phyloP scores from a whole-genome alignment of 192 early-diverging fungal genomes.

The Umbelopsis sp. region DNA sequence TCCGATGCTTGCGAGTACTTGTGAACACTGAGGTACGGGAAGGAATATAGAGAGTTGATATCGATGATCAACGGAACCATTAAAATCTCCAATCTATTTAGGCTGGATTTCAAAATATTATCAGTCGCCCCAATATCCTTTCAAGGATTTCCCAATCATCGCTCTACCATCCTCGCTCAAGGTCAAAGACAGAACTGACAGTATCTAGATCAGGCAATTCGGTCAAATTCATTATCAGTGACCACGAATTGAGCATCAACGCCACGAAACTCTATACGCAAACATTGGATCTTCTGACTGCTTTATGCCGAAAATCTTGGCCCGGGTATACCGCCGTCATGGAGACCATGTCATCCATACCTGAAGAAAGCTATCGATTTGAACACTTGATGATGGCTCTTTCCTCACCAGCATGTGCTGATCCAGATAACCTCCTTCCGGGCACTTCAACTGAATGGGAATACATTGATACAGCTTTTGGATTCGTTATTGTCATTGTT shows the following conservation, averaged over 20 bases:
- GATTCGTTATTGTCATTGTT: conserved; percentile 50
- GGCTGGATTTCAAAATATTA: conserved; percentile 47
- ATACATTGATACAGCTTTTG: conserved; percentile 43
- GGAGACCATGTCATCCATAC: conserved; percentile 48
- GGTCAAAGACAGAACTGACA: background rate
- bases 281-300: conserved; percentile 46
- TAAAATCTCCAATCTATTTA: conserved; percentile 15
- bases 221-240: background rate
- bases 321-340: conserved; percentile 45
- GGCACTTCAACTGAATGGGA: conserved; percentile 41
- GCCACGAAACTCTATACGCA: conserved; percentile 45
- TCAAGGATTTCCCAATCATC: conserved; percentile 10
- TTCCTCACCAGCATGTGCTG: conserved; percentile 13
- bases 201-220: background rate
- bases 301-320: conserved; percentile 48
- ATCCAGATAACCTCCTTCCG: background rate
- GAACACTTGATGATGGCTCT: conserved; percentile 43
- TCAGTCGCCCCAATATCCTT: conserved; percentile 30
- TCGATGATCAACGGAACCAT: background rate
- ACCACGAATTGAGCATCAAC: background rate
- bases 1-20: conserved; percentile 51
- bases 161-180: conserved; percentile 18
- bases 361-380: conserved; percentile 56
- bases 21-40: conserved; percentile 53
- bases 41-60: background rate